Evolutionary conservation across 2,329 filamentous ascomycete genomes (phyloP).

Genomic region (Westerdykella ornata): DNA sequence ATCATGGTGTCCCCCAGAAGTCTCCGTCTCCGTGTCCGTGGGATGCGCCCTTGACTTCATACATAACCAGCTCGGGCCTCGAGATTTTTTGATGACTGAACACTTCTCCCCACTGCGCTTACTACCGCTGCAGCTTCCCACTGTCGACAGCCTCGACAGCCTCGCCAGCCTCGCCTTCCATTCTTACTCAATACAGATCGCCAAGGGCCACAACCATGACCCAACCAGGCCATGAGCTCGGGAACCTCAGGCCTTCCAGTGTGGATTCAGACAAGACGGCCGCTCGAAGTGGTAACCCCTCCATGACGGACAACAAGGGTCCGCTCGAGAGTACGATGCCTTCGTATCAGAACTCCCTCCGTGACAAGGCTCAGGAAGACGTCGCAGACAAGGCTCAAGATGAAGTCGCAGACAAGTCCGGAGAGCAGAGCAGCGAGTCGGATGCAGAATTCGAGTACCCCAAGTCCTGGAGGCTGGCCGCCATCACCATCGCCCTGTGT

Average conservation of each 20-base stretch:
- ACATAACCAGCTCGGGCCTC: too few species aligned
- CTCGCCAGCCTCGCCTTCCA: too few species aligned
- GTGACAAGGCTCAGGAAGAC: not conserved
- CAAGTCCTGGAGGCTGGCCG: constrained; percentile 26
- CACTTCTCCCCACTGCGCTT: too few species aligned
- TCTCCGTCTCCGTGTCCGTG: too few species aligned
- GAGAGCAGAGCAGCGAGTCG: constrained; percentile 9
- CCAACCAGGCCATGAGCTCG: constrained; percentile 11
- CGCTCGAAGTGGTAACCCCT: constrained; percentile 21
- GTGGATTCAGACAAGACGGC: constrained; percentile 31
- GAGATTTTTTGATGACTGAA: too few species aligned
- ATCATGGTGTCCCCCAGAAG: too few species aligned
- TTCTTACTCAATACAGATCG: not conserved
- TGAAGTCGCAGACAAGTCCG: constrained; percentile 7
- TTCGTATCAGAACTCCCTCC: constrained; percentile 5
- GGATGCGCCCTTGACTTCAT: too few species aligned
- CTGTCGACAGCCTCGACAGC: too few species aligned
- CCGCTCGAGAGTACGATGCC: constrained; percentile 18
- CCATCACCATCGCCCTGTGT: constrained; percentile 31
- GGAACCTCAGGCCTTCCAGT: constrained; percentile 23
- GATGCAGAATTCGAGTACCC: constrained; percentile 31
- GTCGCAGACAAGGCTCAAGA: constrained; percentile 1
- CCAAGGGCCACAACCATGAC: constrained; percentile 13
- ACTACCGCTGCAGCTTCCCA: too few species aligned
- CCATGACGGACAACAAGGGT: constrained; percentile 24